Evolutionary conservation across 202 grass and related monocot genomes (phyloP), one percentile per base, ranked within the genome.

Genomic region (Zoysia matrella): DNA sequence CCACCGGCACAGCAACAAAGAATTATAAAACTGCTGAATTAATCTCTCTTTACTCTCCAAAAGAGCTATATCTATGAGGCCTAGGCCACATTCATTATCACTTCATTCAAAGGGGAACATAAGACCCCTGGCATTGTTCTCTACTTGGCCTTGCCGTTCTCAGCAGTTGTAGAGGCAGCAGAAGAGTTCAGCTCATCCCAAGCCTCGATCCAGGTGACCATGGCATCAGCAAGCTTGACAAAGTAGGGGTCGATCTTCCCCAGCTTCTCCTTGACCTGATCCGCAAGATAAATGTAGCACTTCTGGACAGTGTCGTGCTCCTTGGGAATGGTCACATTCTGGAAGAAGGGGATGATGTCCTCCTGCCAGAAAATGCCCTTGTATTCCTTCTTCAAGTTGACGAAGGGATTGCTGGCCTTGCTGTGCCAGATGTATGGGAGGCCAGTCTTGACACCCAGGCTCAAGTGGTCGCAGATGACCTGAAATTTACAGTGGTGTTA

Each of bases 341-440:
- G 92, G 86, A 94, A 94, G 86, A 94, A 94, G 18, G 92, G 92
- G 64, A 94, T 94, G 67, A 91, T 84, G 67, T 94, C 88, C 81
- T 94, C 92, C 84, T 94, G 92, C 92, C 92, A 94, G 92, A 36
- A 36, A 36, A 36, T 36, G 30, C 30, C 30, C 30, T 36, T 36
- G 30, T 36, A 36, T 36, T 36, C 92, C 72, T 94, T 94, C 71
- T 84, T 94, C 86, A 94, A 77, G 92, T 94, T 94, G 7, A 94
- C 92, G 0, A 94, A 94, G 73, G 92, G 92, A 80, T 94, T 94
- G 88, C 92, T 94, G 72, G 92, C 92, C 88, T 94, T 94, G 92
- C 92, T 94, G 80, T 94, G 92, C 92, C 92, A 94, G 88, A 94
- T 81, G 86, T 94, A 94, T 40, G 92, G 92, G 61, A 94, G 61